These are phyloP conservation scores for Sporisorium scitamineum DNA, from an alignment of 1,284 basidiomycete genomes.

Conservation along the genomic window DNA sequence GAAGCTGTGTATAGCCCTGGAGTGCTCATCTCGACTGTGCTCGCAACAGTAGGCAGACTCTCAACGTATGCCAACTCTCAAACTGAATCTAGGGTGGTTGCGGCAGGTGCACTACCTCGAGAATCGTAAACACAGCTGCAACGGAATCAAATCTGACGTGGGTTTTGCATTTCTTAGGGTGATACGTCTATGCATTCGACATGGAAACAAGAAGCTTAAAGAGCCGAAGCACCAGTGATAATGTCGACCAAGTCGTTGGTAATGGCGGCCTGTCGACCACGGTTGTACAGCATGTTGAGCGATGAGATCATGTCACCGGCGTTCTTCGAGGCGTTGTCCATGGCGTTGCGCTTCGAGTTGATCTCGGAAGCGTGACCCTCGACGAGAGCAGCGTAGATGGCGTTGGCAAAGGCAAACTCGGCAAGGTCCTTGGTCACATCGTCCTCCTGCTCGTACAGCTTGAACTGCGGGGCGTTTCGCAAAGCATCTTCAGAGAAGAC, in stretches of 20 bases:
- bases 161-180: slow-evolving; percentile 10
- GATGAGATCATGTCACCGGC: slow-evolving; percentile 74
- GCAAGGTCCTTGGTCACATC: slow-evolving; percentile 92
- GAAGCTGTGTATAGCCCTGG: too few relatives aligned
- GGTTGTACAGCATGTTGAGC: slow-evolving; percentile 77
- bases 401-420: slow-evolving; percentile 96
- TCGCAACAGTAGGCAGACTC: too few relatives aligned
- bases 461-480: slow-evolving; percentile 74
- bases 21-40: too few relatives aligned
- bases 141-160: neutral
- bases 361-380: slow-evolving; percentile 97
- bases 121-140: too few relatives aligned
- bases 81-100: too few relatives aligned
- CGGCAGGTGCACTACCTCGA: too few relatives aligned
- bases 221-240: slow-evolving; percentile 81
- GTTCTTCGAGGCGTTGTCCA: slow-evolving; percentile 99
- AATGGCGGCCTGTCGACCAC: slow-evolving; percentile 98
- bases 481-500: slow-evolving; percentile 72
- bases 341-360: slow-evolving; percentile 85
- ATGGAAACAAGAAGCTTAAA: slow-evolving; percentile 38
- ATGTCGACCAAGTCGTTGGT: slow-evolving; percentile 96
- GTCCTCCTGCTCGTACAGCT: slow-evolving; percentile 69
- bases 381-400: slow-evolving; percentile 91
- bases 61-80: too few relatives aligned
- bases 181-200: neutral